Conservation (phyloP, 2,329 filamentous ascomycete genomes). For the Colletotrichum karsti region DNA sequence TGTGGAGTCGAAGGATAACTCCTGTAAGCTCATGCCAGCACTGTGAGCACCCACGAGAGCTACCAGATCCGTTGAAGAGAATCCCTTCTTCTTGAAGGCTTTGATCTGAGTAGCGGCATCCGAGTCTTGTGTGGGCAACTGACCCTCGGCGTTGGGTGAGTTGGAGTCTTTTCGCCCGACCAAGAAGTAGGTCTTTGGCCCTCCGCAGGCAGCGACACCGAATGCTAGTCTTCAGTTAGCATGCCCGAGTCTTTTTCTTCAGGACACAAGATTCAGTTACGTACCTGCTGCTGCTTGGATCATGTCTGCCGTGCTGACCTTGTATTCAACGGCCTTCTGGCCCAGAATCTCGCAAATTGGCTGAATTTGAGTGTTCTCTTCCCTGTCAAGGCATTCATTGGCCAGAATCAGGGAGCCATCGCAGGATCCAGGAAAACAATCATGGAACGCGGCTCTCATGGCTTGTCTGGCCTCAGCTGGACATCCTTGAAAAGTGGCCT, state of each 20-base stretch:
- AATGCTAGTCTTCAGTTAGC: not conserved
- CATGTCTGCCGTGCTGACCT: slow-evolving; percentile 12
- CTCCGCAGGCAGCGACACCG: slow-evolving; percentile 8
- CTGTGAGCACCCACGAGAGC: slow-evolving; percentile 9
- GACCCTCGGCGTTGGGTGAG: not conserved
- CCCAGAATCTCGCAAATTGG: slow-evolving; percentile 10
- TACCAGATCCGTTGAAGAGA: slow-evolving; percentile 4
- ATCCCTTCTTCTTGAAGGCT: slow-evolving; percentile 15
- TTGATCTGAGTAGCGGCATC: slow-evolving; percentile 10
- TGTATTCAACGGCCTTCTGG: slow-evolving; percentile 8
- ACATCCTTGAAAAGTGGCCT: not conserved
- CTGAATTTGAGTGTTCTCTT: slow-evolving; percentile 12
- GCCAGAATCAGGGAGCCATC: slow-evolving; percentile 14
- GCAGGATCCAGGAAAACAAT: slow-evolving; percentile 10
- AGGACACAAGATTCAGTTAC: too few species aligned
- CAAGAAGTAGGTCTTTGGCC: not conserved
- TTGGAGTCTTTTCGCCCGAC: slow-evolving; percentile 2
- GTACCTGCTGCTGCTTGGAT: slow-evolving; percentile 14
- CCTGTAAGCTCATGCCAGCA: not conserved
- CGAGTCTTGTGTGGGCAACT: not conserved
- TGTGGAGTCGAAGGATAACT: slow-evolving; percentile 13
- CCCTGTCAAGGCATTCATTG: slow-evolving; percentile 11
- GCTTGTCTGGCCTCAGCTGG: not conserved
- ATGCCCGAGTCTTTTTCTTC: too few species aligned
- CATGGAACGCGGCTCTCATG: slow-evolving; percentile 13